Base-by-base conservation (phyloP, 2,329 filamentous ascomycete genomes). In the Penicillium concentricum region DNA sequence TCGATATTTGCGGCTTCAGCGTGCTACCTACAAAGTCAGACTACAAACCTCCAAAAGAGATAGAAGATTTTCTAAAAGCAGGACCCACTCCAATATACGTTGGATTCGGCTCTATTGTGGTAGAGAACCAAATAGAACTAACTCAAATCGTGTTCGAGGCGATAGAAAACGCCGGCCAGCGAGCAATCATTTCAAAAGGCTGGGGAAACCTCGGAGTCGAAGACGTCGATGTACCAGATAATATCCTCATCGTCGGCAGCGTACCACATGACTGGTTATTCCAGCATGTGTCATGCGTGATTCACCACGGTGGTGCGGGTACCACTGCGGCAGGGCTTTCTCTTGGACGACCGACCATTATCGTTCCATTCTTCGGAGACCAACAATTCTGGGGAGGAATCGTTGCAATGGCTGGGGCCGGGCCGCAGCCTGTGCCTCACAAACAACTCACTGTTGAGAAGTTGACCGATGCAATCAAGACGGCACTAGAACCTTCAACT, bases 191-290 rank as follows among this genome's bases (percentile, higher is more conserved):
- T 0, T 93, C 90, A 0, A 92, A 93, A 68, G 92, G 91, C 16
- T 96, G 91, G 92, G 91, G 91, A 47, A 91, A 91, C 0, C 79
- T 96, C 8, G 91, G 91, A 30, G 88, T 84, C 0, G 88, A 91
- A 65, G 79, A 85, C 32, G 70, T 89, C 4, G 83, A 82, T 1
- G 74, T 91, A n/a, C 90, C 90, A 0, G 85, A 91, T 2, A 85
- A 86, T 4, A 85, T 95, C 2, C 91, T 90, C 69, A 91, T 95
- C 85, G 80, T 96, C 37, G 91, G 89, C 12, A 94, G 93, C 67
- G 86, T 87, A 43, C 91, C 91, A 1, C 92, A 96, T 61, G 92
- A 96, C 74, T 96, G 91, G 91, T 76, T 96, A 0, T 96, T 96
- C 73, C 81, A 90, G 61, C 86, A 83, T 37, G 91, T 95, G 1